Conservation (phyloP, 2,329 filamentous ascomycete species). For the Colletotrichum spinosum region DNA sequence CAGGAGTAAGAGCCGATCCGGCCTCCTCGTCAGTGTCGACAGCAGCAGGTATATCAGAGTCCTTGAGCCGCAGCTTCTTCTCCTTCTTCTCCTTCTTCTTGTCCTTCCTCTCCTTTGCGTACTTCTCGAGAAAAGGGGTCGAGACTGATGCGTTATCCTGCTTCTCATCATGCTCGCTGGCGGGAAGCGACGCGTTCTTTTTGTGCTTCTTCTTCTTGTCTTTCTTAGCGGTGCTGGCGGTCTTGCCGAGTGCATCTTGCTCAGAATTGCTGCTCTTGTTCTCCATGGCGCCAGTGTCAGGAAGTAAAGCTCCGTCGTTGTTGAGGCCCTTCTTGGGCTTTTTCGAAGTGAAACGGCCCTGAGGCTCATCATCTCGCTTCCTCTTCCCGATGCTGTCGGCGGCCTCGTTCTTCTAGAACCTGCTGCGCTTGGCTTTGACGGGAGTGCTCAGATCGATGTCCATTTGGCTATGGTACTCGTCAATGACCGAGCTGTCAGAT, state of each 20-base stretch:
- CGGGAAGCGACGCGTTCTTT: neutral
- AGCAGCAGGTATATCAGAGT: neutral
- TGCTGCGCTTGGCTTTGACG: slow-evolving; percentile 1
- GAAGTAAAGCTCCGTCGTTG: neutral
- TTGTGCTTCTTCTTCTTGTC: slow-evolving; percentile 3
- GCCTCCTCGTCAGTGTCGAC: neutral
- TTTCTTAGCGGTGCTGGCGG: neutral
- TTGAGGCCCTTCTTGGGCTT: slow-evolving; percentile 5
- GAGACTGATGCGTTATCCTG: neutral
- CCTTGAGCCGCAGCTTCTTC: neutral
- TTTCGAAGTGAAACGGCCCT: neutral
- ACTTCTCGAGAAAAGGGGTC: neutral
- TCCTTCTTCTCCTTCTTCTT: neutral
- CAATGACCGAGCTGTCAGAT: neutral
- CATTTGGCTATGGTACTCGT: slow-evolving; percentile 4
- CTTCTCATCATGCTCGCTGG: neutral
- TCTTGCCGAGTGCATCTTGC: neutral
- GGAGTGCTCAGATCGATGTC: slow-evolving; percentile 22
- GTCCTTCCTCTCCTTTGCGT: neutral
- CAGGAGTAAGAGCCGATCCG: no score
- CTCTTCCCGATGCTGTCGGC: slow-evolving; percentile 8
- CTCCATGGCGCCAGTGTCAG: neutral
- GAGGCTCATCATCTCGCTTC: slow-evolving; percentile 7
- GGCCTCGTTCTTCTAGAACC: slow-evolving; percentile 14
- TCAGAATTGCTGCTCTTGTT: neutral